Evolutionary conservation across 1,284 basidiomycete genomes (phyloP).

Genomic region (Dichomitus squalens): DNA sequence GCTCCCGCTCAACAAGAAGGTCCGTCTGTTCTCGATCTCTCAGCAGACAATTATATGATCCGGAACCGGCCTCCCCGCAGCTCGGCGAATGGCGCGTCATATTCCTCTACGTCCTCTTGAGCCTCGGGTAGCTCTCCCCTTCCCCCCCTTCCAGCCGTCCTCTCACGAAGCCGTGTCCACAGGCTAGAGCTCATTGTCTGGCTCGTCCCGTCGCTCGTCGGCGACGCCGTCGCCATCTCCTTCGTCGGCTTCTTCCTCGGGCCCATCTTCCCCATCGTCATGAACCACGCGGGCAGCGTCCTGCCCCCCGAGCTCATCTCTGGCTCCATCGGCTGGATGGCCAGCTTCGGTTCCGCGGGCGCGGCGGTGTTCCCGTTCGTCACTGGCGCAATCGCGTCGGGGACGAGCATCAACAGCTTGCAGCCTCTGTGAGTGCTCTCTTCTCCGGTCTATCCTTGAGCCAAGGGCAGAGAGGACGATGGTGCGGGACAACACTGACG

Average conservation of each 20-base stretch:
- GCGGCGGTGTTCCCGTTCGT: constrained; percentile 45
- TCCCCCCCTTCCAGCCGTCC: constrained; percentile 31
- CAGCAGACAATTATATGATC: background rate
- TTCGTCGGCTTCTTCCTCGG: constrained; percentile 53
- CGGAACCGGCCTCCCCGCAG: background rate
- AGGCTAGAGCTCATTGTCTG: constrained; percentile 49
- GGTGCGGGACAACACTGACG: too few relatives aligned
- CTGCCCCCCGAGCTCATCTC: constrained; percentile 55
- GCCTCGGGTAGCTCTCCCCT: constrained; percentile 48
- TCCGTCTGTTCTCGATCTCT: constrained; percentile 14
- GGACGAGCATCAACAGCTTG: constrained; percentile 1
- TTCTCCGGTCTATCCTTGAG: too few relatives aligned
- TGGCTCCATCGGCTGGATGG: constrained; percentile 58
- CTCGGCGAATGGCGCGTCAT: constrained; percentile 43
- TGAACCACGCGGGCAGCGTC: constrained; percentile 49
- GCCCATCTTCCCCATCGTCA: constrained; percentile 57
- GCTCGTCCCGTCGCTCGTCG: constrained; percentile 57
- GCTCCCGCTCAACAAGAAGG: constrained; percentile 51
- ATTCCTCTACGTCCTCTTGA: constrained; percentile 37
- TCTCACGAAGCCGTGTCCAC: too few relatives aligned
- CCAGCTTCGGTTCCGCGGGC: constrained; percentile 53
- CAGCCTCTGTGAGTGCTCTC: too few relatives aligned
- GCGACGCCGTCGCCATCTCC: constrained; percentile 53
- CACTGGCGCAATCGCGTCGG: constrained; percentile 23
- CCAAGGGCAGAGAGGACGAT: too few relatives aligned